Conservation (phyloP, 2,329 filamentous ascomycete species). For the Trichophyton benhamiae region DNA sequence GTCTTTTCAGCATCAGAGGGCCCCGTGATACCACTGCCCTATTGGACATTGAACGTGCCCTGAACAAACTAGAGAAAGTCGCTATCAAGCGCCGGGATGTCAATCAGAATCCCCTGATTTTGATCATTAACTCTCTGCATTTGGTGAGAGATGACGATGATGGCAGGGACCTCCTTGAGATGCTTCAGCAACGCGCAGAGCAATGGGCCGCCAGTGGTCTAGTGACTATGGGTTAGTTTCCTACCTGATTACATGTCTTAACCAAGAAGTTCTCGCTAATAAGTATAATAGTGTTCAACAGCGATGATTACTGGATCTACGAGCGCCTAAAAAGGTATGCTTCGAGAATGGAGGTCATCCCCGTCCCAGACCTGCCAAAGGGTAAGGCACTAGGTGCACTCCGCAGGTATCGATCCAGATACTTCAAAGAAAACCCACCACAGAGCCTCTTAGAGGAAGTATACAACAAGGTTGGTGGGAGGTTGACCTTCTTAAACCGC, state of each 20-base stretch:
- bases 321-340: slow-evolving; percentile 85
- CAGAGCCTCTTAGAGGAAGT: slow-evolving; percentile 55
- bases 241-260: not conserved
- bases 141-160: slow-evolving; percentile 82
- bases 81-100: slow-evolving; percentile 53
- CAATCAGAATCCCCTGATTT: slow-evolving; percentile 59
- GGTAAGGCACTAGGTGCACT: slow-evolving; percentile 64
- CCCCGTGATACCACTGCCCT: slow-evolving; percentile 85
- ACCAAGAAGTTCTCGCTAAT: not conserved
- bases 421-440: slow-evolving; percentile 51
- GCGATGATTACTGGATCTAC: slow-evolving; percentile 97
- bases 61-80: slow-evolving; percentile 97
- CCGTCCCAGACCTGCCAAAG: slow-evolving; percentile 73
- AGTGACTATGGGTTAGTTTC: slow-evolving; percentile 50
- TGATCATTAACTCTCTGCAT: slow-evolving; percentile 92
- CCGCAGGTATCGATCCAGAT: slow-evolving; percentile 64
- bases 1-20: slow-evolving; percentile 86
- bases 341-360: slow-evolving; percentile 86
- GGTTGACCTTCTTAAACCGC: slow-evolving; percentile 74
- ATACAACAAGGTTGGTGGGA: slow-evolving; percentile 76
- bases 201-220: slow-evolving; percentile 90
- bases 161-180: slow-evolving; percentile 82
- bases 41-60: slow-evolving; percentile 86
- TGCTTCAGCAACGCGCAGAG: slow-evolving; percentile 89
- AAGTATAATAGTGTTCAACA: slow-evolving; percentile 63